Conservation (phyloP, 202 grass and related monocot genomes). For the Carex arenaria region DNA sequence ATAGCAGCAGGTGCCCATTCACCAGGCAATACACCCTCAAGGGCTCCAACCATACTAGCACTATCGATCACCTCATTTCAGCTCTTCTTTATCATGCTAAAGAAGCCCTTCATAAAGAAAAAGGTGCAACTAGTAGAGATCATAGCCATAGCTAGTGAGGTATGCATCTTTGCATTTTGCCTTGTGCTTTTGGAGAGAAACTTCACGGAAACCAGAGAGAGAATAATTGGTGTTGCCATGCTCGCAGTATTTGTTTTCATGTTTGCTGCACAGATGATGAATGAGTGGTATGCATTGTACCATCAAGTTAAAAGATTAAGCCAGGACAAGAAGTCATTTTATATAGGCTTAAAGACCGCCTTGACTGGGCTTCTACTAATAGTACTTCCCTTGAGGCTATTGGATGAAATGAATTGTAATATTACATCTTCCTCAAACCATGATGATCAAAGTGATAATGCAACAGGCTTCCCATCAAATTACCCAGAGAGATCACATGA, state of each 20-base stretch:
- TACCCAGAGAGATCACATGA: slow-evolving; percentile 30
- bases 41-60: slow-evolving; percentile 28
- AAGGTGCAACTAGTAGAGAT: slow-evolving; percentile 83
- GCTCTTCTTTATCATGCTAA: slow-evolving; percentile 55
- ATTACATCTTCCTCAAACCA: not conserved
- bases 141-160: slow-evolving; percentile 60
- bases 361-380: slow-evolving; percentile 48
- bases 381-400: slow-evolving; percentile 34
- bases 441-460: slow-evolving; percentile 25
- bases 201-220: slow-evolving; percentile 24
- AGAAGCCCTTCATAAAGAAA: slow-evolving; percentile 87
- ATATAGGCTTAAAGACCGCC: slow-evolving; percentile 50
- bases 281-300: slow-evolving; percentile 72
- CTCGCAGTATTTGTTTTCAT: slow-evolving; percentile 39
- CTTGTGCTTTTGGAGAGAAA: slow-evolving; percentile 35
- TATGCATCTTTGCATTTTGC: slow-evolving; percentile 61
- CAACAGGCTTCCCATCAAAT: not conserved
- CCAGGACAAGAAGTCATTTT: slow-evolving; percentile 41
- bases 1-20: slow-evolving; percentile 57
- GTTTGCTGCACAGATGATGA: slow-evolving; percentile 54
- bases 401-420: slow-evolving; percentile 26
- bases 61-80: slow-evolving; percentile 65
- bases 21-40: slow-evolving; percentile 39
- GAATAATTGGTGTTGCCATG: slow-evolving; percentile 53
- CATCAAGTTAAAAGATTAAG: slow-evolving; percentile 49